phyloP scores from a whole-genome alignment of 805 yeast genomes.

The Wickerhamiella siamensis region DNA sequence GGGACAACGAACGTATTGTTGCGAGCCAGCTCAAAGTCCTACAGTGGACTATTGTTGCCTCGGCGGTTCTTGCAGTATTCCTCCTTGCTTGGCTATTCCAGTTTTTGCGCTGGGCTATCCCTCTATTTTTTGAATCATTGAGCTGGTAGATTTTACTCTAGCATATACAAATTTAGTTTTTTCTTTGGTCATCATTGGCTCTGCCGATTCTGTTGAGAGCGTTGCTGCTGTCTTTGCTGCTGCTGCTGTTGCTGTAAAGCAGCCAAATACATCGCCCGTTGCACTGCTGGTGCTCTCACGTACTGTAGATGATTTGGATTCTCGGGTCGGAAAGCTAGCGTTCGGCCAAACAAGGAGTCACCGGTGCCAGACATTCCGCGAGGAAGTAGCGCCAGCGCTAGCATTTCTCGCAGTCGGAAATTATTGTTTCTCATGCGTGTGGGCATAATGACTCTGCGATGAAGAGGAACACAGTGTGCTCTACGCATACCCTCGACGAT shows the following conservation, averaged over 20 bases:
- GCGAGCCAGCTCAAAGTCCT: constrained; percentile 2
- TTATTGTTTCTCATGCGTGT: constrained; percentile 56
- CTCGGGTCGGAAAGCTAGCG: constrained; percentile 61
- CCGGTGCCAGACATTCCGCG: constrained; percentile 35
- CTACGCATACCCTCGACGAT: constrained; percentile 80
- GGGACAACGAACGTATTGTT: constrained; percentile 10
- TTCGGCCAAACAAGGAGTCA: constrained; percentile 55
- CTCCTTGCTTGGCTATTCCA: background rate
- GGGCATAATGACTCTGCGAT: constrained; percentile 56
- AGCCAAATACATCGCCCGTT: constrained; percentile 17
- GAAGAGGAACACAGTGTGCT: constrained; percentile 43
- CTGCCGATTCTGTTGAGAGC: background rate
- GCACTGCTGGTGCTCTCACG: constrained; percentile 24
- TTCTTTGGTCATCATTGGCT: background rate
- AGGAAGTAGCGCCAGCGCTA: constrained; percentile 56
- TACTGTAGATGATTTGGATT: constrained; percentile 38
- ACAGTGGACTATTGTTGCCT: background rate
- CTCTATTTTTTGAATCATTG: constrained; percentile 3
- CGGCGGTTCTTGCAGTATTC: background rate
- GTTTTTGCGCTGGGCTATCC: constrained; percentile 4
- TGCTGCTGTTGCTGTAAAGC: constrained; percentile 14
- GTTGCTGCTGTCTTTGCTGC: constrained; percentile 10
- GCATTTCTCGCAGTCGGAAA: constrained; percentile 83
- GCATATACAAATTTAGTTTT: background rate
- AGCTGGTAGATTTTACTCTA: background rate